A percentile compares a stretch with the other conserved stretches of the same genome.
These are phyloP conservation scores for Gymnopilus junonius DNA, from an alignment of 768 basidiomycete species.

Conservation along the genomic window DNA sequence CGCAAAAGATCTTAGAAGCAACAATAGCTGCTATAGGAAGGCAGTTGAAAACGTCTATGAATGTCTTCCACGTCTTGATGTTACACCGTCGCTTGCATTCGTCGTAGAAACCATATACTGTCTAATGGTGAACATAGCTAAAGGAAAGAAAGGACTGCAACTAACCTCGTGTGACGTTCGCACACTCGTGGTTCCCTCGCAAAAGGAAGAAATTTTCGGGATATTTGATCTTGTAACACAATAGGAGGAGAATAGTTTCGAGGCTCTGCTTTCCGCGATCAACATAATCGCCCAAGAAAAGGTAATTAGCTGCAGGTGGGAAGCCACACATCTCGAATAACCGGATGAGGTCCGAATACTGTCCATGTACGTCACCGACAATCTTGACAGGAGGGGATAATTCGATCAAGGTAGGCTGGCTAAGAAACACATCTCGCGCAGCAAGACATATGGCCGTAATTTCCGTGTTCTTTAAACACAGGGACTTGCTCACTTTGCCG, in stretches of 20 bases:
- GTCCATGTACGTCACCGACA: conserved; percentile 98
- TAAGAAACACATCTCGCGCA: conserved; percentile 94
- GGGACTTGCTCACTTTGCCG: conserved; percentile 96
- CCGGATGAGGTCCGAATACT: conserved; percentile 98
- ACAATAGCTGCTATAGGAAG: conserved; percentile 98
- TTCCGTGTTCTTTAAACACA: conserved; percentile 95
- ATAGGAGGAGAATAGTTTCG: conserved; percentile 93
- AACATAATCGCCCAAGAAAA: conserved; percentile 99
- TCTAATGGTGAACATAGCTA: conserved; percentile 18
- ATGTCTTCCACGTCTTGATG: conserved; percentile 99
- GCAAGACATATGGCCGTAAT: conserved; percentile 94
- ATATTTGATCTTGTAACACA: conserved; percentile 99
- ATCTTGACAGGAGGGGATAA: conserved; percentile 98
- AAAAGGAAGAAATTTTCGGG: conserved; percentile 99
- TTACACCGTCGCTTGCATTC: conserved; percentile 99
- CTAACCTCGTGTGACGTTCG: conserved; percentile 97
- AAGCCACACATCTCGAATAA: conserved; percentile 99
- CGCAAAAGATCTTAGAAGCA: conserved; percentile 99
- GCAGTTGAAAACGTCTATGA: conserved; percentile 99
- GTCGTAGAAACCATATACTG: conserved; percentile 99
- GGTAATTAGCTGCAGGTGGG: conserved; percentile 95
- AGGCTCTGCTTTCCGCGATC: conserved; percentile 98
- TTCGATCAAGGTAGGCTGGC: conserved; percentile 96
- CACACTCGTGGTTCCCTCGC: conserved; percentile 98
- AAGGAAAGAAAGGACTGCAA: conserved; percentile 14